phyloP scores from a whole-genome alignment of 306 rosid genomes.

The Lathyrus sativus region DNA sequence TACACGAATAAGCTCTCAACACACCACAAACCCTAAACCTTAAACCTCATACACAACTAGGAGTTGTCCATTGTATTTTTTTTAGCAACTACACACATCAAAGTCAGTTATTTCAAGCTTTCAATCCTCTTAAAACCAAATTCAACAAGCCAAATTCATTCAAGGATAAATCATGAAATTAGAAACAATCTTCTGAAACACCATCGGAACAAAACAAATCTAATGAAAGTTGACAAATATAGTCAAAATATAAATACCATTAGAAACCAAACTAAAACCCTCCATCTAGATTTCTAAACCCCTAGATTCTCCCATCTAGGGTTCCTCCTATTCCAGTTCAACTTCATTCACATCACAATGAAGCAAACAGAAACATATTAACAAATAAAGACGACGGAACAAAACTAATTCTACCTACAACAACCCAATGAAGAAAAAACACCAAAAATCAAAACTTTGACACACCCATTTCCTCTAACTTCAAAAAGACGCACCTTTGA shows the following conservation, averaged over 20 bases:
- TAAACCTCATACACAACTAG: too few species aligned
- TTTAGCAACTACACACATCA: not conserved
- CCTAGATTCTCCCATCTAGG: constrained; percentile 39
- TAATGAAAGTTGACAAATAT: not conserved
- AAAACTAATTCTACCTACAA: constrained; percentile 32
- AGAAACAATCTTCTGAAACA: constrained; percentile 14
- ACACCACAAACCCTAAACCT: too few species aligned
- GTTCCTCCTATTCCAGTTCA: constrained; percentile 23
- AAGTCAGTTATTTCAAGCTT: not conserved
- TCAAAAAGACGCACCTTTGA: constrained; percentile 34
- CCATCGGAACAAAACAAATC: not conserved
- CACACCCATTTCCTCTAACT: constrained; percentile 38
- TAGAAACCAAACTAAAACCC: constrained; percentile 19
- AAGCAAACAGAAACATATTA: constrained; percentile 6
- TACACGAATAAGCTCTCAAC: too few species aligned
- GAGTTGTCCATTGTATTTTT: too few species aligned
- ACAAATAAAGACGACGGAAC: not conserved
- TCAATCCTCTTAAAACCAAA: constrained; percentile 5
- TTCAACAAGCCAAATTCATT: constrained; percentile 2
- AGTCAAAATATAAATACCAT: constrained; percentile 21
- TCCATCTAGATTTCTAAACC: constrained; percentile 22
- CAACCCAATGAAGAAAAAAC: constrained; percentile 31
- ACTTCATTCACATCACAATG: constrained; percentile 33
- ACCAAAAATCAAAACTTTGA: constrained; percentile 28
- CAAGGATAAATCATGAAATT: constrained; percentile 3